Percentiles rank a stretch among this genome's conserved stretches.
Conservation (phyloP, 371 early-diverging fungal species). For the Batkoa obscura region DNA sequence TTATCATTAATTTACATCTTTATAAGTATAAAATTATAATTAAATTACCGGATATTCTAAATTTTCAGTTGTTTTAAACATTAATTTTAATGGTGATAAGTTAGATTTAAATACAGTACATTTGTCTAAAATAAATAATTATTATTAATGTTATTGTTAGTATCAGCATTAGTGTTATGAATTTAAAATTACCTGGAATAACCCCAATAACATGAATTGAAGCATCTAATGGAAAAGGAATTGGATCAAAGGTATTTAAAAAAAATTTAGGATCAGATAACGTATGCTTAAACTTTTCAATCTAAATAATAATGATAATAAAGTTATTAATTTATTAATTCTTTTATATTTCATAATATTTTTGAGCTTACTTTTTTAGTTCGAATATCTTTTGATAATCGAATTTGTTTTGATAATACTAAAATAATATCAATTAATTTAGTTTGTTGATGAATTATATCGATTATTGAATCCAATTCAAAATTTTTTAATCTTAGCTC, state of each 20-base stretch:
- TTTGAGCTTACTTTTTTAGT: slow-evolving; percentile 44
- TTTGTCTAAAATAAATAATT: slow-evolving; percentile 26
- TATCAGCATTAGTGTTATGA: neutral
- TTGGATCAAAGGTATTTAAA: slow-evolving; percentile 46
- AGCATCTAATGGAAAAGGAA: slow-evolving; percentile 79
- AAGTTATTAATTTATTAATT: no score
- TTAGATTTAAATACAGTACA: slow-evolving; percentile 79
- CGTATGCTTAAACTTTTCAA: slow-evolving; percentile 50
- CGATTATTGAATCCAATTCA: slow-evolving; percentile 21
- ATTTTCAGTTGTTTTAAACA: slow-evolving; percentile 60
- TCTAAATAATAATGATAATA: slow-evolving; percentile 16
- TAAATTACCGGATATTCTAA: slow-evolving; percentile 36
- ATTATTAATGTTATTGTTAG: neutral
- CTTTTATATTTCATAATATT: neutral
- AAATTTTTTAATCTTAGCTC: no score
- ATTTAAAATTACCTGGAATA: slow-evolving; percentile 31
- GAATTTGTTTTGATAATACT: slow-evolving; percentile 45
- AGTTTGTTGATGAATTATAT: slow-evolving; percentile 57
- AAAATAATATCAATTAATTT: slow-evolving; percentile 59
- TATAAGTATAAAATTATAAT: no score
- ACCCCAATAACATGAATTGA: slow-evolving; percentile 64
- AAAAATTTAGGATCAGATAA: slow-evolving; percentile 67
- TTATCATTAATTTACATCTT: neutral
- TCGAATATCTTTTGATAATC: slow-evolving; percentile 54
- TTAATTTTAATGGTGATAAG: slow-evolving; percentile 63